phyloP scores from a whole-genome alignment of 495 filamentous ascomycete species.

The Hapsidospora chrysogenum region DNA sequence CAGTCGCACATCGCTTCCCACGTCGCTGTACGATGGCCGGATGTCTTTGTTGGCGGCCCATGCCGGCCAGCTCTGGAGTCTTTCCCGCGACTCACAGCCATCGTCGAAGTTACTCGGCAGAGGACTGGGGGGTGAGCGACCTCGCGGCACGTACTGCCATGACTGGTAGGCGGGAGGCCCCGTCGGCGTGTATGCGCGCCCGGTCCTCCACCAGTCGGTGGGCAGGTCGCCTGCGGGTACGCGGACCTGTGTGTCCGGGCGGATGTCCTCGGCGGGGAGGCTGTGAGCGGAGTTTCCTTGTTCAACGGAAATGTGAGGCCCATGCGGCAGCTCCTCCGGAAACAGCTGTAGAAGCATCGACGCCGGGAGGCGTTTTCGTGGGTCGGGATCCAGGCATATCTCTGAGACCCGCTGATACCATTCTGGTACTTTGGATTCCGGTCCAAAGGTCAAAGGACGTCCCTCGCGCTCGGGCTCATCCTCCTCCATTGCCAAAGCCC shows the following conservation, averaged over 20 bases:
- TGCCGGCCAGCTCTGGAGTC: slow-evolving; percentile 4
- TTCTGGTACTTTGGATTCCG: slow-evolving; percentile 20
- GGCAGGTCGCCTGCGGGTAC: slow-evolving; percentile 10
- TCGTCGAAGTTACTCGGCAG: slow-evolving; percentile 18
- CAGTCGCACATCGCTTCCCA: background rate
- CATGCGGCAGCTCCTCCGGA: slow-evolving; percentile 8
- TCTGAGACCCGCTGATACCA: slow-evolving; percentile 28
- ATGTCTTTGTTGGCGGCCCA: slow-evolving; percentile 12
- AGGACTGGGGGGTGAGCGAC: slow-evolving; percentile 28
- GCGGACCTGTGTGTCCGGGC: background rate
- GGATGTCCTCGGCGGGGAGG: slow-evolving; percentile 5
- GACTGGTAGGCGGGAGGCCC: slow-evolving; percentile 12
- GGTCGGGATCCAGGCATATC: slow-evolving; percentile 26
- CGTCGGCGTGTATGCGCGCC: slow-evolving; percentile 2
- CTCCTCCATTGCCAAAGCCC: slow-evolving; percentile 72
- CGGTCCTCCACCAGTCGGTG: slow-evolving; percentile 14
- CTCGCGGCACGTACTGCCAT: slow-evolving; percentile 18
- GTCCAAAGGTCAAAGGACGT: slow-evolving; percentile 42
- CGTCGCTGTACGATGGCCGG: slow-evolving; percentile 4
- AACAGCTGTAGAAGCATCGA: slow-evolving; percentile 22
- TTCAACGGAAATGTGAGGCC: too few species aligned
- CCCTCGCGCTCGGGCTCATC: slow-evolving; percentile 77
- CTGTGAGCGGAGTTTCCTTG: background rate
- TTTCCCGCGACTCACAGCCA: slow-evolving; percentile 9
- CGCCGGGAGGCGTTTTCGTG: slow-evolving; percentile 24